These are phyloP conservation scores for Trichocladium uniseriatum DNA, from an alignment of 495 filamentous ascomycete species.

Conservation along the genomic window DNA sequence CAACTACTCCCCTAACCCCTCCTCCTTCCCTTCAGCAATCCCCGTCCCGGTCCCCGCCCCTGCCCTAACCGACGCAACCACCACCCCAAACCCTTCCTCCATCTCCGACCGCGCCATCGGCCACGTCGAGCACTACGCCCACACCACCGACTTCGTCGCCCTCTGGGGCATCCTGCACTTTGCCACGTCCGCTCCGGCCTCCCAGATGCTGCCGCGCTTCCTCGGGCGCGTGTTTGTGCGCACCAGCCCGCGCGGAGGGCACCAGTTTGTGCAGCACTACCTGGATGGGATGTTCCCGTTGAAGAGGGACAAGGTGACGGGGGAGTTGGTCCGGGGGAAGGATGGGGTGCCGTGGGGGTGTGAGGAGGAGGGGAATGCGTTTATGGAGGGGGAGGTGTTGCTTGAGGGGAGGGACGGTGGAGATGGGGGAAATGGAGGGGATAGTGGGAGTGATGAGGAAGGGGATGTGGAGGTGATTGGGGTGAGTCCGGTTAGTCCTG, in stretches of 20 bases:
- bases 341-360: conserved; percentile 26
- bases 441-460: conserved; percentile 12
- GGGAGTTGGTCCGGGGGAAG: conserved; percentile 14
- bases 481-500: conserved; percentile 13
- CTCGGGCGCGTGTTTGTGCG: conserved; percentile 69
- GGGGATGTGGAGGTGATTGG: conserved; percentile 27
- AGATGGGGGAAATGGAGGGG: conserved; percentile 33
- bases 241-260: conserved; percentile 48
- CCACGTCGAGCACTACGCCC: conserved; percentile 81
- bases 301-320: conserved; percentile 20
- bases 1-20: not conserved
- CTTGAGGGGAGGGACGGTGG: conserved; percentile 31
- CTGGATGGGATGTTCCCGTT: conserved; percentile 70
- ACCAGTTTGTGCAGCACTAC: conserved; percentile 75
- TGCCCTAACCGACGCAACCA: conserved; percentile 11
- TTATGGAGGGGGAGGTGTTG: conserved; percentile 48
- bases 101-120: conserved; percentile 44
- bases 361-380: conserved; percentile 33
- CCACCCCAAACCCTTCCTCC: conserved; percentile 12
- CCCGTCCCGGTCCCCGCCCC: not conserved
- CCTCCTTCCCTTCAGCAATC: conserved; percentile 1
- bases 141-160: conserved; percentile 66
- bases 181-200: conserved; percentile 32
- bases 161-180: conserved; percentile 68
- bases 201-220: conserved; percentile 47